These are phyloP conservation scores for Benincasa hispida DNA, from an alignment of 306 rosid genomes.

Conservation along the genomic window DNA sequence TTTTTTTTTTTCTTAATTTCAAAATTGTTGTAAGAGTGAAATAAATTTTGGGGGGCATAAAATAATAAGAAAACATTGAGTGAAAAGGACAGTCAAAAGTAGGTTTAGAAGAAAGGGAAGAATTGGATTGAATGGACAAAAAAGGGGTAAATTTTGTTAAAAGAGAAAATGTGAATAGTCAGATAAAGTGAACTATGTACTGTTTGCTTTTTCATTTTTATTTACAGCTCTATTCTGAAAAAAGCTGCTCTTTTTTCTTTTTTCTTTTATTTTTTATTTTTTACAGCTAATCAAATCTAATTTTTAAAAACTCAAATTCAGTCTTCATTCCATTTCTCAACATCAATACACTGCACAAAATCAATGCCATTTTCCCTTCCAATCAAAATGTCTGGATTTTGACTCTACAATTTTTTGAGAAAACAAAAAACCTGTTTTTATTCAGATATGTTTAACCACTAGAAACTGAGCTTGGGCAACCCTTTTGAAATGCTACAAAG, in stretches of 20 bases:
- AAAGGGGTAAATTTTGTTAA: background rate
- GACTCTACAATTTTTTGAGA: too few species aligned
- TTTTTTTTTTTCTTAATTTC: too few species aligned
- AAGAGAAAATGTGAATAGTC: background rate
- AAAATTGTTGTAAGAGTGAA: too few species aligned
- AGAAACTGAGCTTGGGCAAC: too few species aligned
- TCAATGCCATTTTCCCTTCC: too few species aligned
- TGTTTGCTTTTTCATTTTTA: background rate
- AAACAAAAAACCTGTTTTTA: too few species aligned
- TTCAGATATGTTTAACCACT: too few species aligned
- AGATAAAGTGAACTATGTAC: background rate
- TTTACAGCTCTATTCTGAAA: background rate
- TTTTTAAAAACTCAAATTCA: background rate
- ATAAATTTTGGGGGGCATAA: too few species aligned
- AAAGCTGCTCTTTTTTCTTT: background rate
- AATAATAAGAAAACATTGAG: background rate
- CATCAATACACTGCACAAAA: too few species aligned
- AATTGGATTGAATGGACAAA: background rate
- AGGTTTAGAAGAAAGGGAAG: background rate
- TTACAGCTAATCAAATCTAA: background rate
- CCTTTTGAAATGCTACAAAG: too few species aligned
- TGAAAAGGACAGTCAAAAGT: too few species aligned
- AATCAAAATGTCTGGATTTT: too few species aligned
- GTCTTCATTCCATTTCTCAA: background rate
- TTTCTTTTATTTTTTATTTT: background rate